phyloP scores from a whole-genome alignment of 805 yeast genomes.

The Suhomyces sp. region DNA sequence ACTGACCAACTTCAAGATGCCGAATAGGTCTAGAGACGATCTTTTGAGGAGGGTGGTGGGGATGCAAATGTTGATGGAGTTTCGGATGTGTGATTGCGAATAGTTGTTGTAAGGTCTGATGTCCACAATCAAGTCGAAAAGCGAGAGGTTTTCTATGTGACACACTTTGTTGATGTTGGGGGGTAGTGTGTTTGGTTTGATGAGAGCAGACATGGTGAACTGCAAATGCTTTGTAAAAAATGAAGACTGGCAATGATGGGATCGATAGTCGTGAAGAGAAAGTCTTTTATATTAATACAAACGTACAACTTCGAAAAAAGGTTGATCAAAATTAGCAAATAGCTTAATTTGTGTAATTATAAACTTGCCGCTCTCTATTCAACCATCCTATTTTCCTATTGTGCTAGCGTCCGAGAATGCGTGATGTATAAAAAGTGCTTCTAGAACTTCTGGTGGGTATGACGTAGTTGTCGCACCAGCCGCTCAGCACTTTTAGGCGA shows the following conservation, averaged over 20 bases:
- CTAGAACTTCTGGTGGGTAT: neutral
- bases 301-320: neutral
- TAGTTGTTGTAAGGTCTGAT: slow-evolving; percentile 39
- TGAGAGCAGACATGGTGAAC: neutral
- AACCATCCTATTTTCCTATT: neutral
- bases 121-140: slow-evolving; percentile 29
- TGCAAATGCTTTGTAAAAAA: neutral
- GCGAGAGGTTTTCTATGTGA: slow-evolving; percentile 6
- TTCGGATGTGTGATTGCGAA: slow-evolving; percentile 25
- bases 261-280: neutral
- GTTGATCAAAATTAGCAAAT: neutral
- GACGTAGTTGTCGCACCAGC: neutral
- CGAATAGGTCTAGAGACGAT: slow-evolving; percentile 29
- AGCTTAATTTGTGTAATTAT: neutral
- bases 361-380: neutral
- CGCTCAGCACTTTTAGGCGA: neutral
- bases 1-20: slow-evolving; percentile 31
- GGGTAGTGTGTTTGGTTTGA: neutral
- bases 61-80: slow-evolving; percentile 39
- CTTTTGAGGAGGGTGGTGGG: slow-evolving; percentile 46
- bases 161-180: slow-evolving; percentile 6
- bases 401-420: neutral
- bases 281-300: neutral
- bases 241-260: neutral
- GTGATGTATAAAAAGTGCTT: neutral